phyloP scores from a whole-genome alignment of 2,329 filamentous ascomycete genomes.

The Drechslerella stenobrocha region DNA sequence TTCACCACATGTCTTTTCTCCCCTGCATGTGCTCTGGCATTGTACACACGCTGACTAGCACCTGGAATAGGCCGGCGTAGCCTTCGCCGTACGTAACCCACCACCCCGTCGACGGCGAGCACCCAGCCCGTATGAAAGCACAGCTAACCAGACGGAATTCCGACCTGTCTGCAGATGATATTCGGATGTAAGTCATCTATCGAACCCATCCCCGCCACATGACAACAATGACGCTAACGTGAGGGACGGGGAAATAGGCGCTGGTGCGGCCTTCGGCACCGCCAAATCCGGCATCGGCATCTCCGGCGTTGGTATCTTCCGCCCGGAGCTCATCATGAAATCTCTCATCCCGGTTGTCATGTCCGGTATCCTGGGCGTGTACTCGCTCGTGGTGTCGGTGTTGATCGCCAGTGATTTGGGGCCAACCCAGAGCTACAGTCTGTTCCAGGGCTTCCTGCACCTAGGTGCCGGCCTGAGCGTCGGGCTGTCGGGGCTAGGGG shows the following conservation, averaged over 20 bases:
- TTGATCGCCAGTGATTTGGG: conserved; percentile 88
- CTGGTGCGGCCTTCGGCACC: conserved; percentile 80
- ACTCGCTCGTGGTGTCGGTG: conserved; percentile 94
- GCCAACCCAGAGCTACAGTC: conserved; percentile 69
- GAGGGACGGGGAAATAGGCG: conserved; percentile 15
- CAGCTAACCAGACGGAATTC: conserved; percentile 2
- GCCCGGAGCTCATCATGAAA: conserved; percentile 88
- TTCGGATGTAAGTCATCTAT: conserved; percentile 36
- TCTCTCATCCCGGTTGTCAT: conserved; percentile 71
- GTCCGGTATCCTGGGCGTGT: conserved; percentile 98
- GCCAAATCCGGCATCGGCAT: conserved; percentile 84
- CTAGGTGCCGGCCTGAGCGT: conserved; percentile 87
- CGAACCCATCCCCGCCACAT: not conserved
- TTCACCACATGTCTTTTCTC: not conserved
- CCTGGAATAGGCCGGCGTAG: conserved; percentile 33
- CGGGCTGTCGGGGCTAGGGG: conserved; percentile 86
- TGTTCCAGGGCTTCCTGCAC: conserved; percentile 93
- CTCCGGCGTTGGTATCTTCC: conserved; percentile 79
- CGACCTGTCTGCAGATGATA: conserved; percentile 28
- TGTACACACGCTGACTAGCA: not conserved
- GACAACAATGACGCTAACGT: not conserved
- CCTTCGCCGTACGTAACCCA: conserved; percentile 36
- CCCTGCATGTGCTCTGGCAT: not conserved
- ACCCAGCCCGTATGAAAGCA: not conserved
- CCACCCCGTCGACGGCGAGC: not conserved